phyloP scores from a whole-genome alignment of 225 moss, liverwort and hornwort genomes.

The Antitrichia curtipendula region DNA sequence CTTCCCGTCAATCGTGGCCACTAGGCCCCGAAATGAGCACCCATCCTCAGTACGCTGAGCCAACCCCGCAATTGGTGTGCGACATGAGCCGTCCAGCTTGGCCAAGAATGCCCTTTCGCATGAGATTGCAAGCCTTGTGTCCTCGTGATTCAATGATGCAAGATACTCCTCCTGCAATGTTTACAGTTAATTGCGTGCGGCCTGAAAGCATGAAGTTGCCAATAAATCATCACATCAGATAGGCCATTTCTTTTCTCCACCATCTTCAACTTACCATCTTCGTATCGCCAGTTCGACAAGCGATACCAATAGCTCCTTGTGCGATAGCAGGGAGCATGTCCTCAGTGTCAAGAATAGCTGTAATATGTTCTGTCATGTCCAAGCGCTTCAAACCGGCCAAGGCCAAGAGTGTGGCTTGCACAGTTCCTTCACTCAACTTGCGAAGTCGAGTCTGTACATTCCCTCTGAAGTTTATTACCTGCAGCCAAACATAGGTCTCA shows the following conservation, averaged over 20 bases:
- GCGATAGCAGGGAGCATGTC: constrained; percentile 97
- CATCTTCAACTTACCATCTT: constrained; percentile 43
- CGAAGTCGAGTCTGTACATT: constrained; percentile 91
- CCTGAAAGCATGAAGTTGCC: neutral
- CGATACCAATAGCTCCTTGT: constrained; percentile 94
- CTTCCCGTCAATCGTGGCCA: constrained; percentile 74
- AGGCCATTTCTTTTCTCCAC: neutral
- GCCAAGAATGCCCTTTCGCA: constrained; percentile 83
- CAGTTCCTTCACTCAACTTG: constrained; percentile 73
- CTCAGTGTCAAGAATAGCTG: constrained; percentile 62
- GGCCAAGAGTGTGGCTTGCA: constrained; percentile 83
- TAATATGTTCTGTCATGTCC: constrained; percentile 86
- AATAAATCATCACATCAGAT: neutral
- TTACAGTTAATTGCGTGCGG: neutral
- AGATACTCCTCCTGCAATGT: constrained; percentile 57
- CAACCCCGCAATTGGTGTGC: constrained; percentile 92
- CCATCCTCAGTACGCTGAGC: constrained; percentile 67
- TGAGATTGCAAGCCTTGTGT: constrained; percentile 71
- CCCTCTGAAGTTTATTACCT: constrained; percentile 88
- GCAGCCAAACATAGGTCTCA: neutral
- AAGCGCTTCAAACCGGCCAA: constrained; percentile 82
- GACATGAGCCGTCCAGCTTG: constrained; percentile 85
- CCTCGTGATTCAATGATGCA: constrained; percentile 70
- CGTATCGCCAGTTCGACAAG: constrained; percentile 68
- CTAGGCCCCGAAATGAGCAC: constrained; percentile 67